Evolutionary conservation across 108 stramenopile species (phyloP).

Genomic region (Conticribra weissflogii): DNA sequence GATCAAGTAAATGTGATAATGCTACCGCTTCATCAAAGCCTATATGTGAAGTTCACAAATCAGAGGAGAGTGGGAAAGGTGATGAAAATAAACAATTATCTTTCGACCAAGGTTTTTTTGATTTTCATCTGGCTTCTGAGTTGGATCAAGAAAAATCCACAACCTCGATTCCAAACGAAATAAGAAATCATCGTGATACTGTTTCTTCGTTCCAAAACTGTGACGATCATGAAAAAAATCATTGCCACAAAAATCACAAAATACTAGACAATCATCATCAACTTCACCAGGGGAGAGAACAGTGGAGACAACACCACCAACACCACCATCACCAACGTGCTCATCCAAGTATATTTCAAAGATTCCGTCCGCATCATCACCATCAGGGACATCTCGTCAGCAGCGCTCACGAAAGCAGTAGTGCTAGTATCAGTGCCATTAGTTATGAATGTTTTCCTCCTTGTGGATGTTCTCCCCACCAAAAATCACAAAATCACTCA

Average conservation of each 20-base stretch:
- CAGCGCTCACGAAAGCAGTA: constrained; percentile 5
- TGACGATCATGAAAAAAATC: background rate
- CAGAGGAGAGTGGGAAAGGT: too few species aligned
- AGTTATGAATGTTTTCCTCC: background rate
- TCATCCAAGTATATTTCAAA: background rate
- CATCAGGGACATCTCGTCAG: constrained; percentile 19
- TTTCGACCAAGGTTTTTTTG: too few species aligned
- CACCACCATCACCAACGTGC: background rate
- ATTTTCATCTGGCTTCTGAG: too few species aligned
- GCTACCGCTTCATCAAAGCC: too few species aligned
- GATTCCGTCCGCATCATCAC: constrained; percentile 3
- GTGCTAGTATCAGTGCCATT: background rate
- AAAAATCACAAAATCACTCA: too few species aligned
- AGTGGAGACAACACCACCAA: too few species aligned
- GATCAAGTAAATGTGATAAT: too few species aligned
- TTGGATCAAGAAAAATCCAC: too few species aligned
- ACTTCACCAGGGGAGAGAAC: background rate
- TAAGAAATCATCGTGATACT: constrained; percentile 6
- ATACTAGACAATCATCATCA: background rate
- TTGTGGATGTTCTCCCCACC: background rate
- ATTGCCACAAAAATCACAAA: background rate
- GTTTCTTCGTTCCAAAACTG: constrained; percentile 1
- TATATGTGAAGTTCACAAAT: too few species aligned
- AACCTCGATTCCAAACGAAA: background rate
- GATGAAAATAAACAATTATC: too few species aligned